phyloP scores from a whole-genome alignment of 768 basidiomycete genomes.

The Leucocoprinus sp. region DNA sequence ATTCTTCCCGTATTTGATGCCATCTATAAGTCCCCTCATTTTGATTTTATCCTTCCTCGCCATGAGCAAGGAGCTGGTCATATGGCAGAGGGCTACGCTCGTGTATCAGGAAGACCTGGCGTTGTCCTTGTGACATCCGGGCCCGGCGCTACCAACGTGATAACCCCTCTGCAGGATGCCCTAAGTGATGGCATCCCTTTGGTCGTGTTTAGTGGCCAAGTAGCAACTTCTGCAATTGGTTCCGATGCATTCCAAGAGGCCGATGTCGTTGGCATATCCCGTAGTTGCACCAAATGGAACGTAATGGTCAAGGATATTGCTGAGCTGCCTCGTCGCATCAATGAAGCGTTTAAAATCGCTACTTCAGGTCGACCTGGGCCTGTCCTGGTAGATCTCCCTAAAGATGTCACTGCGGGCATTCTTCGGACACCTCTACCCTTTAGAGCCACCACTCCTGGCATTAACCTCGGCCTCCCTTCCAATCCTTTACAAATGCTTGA shows the following conservation, averaged over 20 bases:
- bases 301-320: constrained; percentile 98
- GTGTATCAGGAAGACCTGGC: constrained; percentile 94
- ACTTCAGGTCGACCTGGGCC: constrained; percentile 96
- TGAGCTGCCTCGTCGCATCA: constrained; percentile 91
- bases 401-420: constrained; percentile 93
- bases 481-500: constrained; percentile 59
- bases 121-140: constrained; percentile 98
- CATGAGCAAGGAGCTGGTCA: constrained; percentile 99
- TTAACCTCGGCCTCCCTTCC: constrained; percentile 60
- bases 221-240: constrained; percentile 99
- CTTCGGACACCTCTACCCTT: constrained; percentile 77
- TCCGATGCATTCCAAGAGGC: constrained; percentile 99
- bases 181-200: constrained; percentile 90
- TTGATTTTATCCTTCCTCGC: constrained; percentile 90
- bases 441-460: constrained; percentile 80
- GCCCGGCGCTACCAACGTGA: constrained; percentile 95
- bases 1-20: constrained; percentile 99
- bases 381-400: constrained; percentile 97
- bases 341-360: constrained; percentile 99
- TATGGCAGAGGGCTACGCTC: constrained; percentile 98
- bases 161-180: constrained; percentile 98
- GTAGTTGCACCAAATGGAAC: constrained; percentile 99
- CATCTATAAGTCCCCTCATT: constrained; percentile 92
- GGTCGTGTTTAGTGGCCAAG: constrained; percentile 94
- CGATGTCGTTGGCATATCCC: constrained; percentile 91